Base-by-base conservation (phyloP, 176 grass and related monocot species). In the Saccharum spontaneum region DNA sequence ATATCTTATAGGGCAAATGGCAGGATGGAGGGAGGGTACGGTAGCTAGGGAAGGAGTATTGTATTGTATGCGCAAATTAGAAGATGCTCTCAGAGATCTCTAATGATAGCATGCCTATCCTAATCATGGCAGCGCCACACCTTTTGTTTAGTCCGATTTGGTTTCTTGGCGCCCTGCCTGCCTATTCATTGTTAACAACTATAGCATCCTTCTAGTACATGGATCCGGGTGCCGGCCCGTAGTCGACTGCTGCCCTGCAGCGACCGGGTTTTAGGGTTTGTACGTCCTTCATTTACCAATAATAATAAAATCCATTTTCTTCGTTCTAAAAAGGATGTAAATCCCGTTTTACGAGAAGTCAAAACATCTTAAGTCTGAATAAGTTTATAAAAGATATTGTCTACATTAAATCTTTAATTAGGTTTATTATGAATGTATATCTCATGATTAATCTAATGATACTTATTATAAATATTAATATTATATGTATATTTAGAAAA, bases 31-130 rank as follows among this genome's bases (percentile, higher is more conserved):
- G 62, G 26, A 50, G 18, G 14, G 52, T 39, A 4, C 3, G 16
- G 13, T 50, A 50, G 48, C 49, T 52, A 52, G 49, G 16, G 1
- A 8, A 18, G 50, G 50, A 20, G 50, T 55, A 55, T 55, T 69
- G 38, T 80, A 80, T 80, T 84, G 76, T 76, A 84, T 77, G 66
- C 4, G 76, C 70, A 64, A 39, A 79, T 60, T 60, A 60, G 57
- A 90, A 90, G 80, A 90, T 90, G 80, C 85, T 87, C 79, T 50
- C 69, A 46, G 22, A 60, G 80, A 90, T 84, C 80, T 87, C 69
- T 84, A 79, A 87, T 90, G 67, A 90, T 87, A 75, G 80, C 89
- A 80, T 82, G 78, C 40, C 28, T 28, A 68, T 83, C 89, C 80
- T 87, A 90, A 90, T 90, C 85, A 90, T 87, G 85, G 84, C 85